phyloP scores from a whole-genome alignment of 2,329 filamentous ascomycete genomes.

The Samsoniella hepiali region DNA sequence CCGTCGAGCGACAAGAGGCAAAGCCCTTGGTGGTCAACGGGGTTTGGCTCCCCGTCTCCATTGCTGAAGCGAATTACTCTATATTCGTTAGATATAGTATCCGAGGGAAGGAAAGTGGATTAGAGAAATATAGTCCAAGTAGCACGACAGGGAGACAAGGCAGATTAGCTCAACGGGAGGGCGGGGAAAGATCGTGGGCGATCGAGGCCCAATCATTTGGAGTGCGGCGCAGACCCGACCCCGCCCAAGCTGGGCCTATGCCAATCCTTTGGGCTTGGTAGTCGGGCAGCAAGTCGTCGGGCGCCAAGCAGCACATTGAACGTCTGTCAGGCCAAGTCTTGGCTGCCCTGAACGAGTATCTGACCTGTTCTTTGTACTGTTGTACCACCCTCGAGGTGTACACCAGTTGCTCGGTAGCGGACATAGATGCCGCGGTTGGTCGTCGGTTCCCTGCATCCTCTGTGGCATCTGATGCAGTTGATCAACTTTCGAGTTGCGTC shows the following conservation, averaged over 20 bases:
- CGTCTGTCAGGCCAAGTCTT: too few relatives aligned
- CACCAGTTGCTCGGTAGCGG: neutral
- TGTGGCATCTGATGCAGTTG: too few relatives aligned
- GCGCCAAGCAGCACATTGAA: too few relatives aligned
- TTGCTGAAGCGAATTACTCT: neutral
- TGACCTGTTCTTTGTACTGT: neutral
- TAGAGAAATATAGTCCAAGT: neutral
- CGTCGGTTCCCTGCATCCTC: too few relatives aligned
- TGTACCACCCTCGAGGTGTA: neutral
- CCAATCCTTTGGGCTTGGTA: too few relatives aligned
- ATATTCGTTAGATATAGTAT: neutral
- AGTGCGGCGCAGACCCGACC: neutral
- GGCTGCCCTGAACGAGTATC: too few relatives aligned
- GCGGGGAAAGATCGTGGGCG: neutral
- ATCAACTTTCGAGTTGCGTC: too few relatives aligned
- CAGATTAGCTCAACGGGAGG: neutral
- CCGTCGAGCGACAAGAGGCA: slow-evolving; percentile 30
- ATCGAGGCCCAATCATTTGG: neutral
- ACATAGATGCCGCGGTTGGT: neutral
- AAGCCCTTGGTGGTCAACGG: slow-evolving; percentile 21
- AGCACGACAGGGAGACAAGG: neutral
- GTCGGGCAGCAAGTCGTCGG: too few relatives aligned
- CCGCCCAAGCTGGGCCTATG: neutral
- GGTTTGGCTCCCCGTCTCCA: neutral
- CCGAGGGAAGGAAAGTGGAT: neutral